Percentiles rank a stretch among this genome's conserved stretches.
Conservation (phyloP, 169 alveolate genomes). For the Fabrea salina region DNA sequence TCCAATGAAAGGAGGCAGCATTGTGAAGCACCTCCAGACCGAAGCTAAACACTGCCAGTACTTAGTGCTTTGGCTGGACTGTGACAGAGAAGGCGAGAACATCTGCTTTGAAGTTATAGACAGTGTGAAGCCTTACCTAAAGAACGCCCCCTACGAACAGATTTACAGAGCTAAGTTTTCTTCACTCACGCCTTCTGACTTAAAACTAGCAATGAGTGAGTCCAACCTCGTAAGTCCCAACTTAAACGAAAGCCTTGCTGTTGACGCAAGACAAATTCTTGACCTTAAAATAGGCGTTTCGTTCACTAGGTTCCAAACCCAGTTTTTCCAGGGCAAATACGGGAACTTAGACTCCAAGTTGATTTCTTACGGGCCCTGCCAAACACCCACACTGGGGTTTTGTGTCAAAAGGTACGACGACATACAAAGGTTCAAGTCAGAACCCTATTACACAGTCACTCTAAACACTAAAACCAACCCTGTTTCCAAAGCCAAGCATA, state of each 20-base stretch:
- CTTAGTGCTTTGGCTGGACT: constrained; percentile 98
- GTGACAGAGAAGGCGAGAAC: constrained; percentile 99
- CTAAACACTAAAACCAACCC: constrained; percentile 21
- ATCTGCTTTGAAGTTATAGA: constrained; percentile 97
- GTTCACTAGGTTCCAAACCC: constrained; percentile 72
- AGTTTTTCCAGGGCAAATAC: constrained; percentile 77
- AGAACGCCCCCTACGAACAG: constrained; percentile 37
- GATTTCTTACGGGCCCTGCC: constrained; percentile 97
- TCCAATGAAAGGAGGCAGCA: constrained; percentile 49
- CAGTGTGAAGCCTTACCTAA: constrained; percentile 45
- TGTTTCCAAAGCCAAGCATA: not conserved
- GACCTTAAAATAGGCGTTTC: constrained; percentile 91
- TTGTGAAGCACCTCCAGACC: constrained; percentile 85
- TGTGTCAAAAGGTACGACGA: constrained; percentile 93
- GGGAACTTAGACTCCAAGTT: constrained; percentile 84
- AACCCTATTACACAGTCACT: constrained; percentile 83
- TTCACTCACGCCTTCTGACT: constrained; percentile 93
- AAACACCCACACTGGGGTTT: constrained; percentile 97
- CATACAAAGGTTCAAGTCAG: constrained; percentile 87
- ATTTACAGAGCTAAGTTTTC: constrained; percentile 97
- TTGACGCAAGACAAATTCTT: constrained; percentile 97
- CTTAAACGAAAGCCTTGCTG: constrained; percentile 91
- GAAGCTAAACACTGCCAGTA: constrained; percentile 87
- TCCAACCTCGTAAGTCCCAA: constrained; percentile 88
- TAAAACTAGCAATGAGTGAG: constrained; percentile 85